Percentiles rank a stretch among this genome's conserved stretches.
Evolutionary conservation across 2,329 filamentous ascomycete genomes (phyloP).

Genomic region (Colletotrichum melonis): DNA sequence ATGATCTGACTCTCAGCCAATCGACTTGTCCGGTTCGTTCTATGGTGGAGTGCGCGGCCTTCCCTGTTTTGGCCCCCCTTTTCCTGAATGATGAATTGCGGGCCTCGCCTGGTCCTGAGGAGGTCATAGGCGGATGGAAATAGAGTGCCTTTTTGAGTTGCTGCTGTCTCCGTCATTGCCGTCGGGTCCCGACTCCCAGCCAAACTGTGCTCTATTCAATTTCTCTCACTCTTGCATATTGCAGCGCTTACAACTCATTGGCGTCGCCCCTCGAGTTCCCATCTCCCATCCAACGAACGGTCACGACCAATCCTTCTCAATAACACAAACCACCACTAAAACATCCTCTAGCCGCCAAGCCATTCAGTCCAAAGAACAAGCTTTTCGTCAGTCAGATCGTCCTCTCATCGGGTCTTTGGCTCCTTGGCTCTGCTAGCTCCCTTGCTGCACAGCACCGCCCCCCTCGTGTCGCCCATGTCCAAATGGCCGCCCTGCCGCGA

Average conservation of each 20-base stretch:
- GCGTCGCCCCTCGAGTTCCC: neutral
- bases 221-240: too few relatives aligned
- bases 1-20: neutral
- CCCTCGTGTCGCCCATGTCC: neutral
- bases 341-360: neutral
- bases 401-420: neutral
- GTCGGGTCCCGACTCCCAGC: neutral
- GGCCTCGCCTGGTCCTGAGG: neutral
- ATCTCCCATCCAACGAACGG: neutral
- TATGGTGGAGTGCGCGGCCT: neutral
- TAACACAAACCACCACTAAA: neutral
- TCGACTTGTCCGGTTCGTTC: neutral
- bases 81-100: constrained; percentile 24
- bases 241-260: too few relatives aligned
- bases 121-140: constrained; percentile 2
- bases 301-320: neutral
- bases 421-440: constrained; percentile 27
- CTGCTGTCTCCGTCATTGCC: neutral
- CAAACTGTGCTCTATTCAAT: too few relatives aligned
- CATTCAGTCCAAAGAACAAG: constrained; percentile 9
- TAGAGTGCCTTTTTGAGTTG: neutral
- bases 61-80: neutral
- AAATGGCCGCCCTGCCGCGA: constrained; percentile 9
- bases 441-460: constrained; percentile 10
- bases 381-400: constrained; percentile 15